Conservation (phyloP, 1,284 basidiomycete genomes). For the Pseudozyma flocculosa region DNA sequence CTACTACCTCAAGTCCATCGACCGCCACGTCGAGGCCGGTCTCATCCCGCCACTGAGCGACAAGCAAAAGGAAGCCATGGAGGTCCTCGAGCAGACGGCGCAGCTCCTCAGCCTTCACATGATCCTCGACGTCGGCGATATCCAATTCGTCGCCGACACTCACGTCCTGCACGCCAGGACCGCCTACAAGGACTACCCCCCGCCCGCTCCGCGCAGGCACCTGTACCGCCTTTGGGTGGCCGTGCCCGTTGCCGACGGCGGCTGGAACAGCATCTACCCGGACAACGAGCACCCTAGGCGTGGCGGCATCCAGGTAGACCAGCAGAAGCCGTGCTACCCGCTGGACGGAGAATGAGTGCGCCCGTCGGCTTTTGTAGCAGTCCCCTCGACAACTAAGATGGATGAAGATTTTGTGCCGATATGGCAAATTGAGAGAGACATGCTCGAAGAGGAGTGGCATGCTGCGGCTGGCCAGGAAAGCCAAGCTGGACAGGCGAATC, state of each 20-base stretch:
- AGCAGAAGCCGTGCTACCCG: conserved; percentile 58
- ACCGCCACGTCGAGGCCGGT: conserved; percentile 57
- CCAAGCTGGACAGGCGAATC: no score
- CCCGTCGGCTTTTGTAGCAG: no score
- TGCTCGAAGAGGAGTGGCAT: no score
- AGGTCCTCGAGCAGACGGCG: conserved; percentile 60
- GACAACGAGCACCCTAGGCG: conserved; percentile 57
- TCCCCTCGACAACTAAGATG: no score
- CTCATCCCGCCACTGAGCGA: conserved; percentile 57
- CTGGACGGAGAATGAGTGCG: conserved; percentile 58
- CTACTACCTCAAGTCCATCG: conserved; percentile 50
- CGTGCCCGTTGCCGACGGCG: conserved; percentile 58
- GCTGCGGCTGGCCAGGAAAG: no score
- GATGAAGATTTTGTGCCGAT: no score
- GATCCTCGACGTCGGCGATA: conserved; percentile 60
- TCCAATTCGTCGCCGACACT: conserved; percentile 39
- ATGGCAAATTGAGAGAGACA: no score
- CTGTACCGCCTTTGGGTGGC: conserved; percentile 61
- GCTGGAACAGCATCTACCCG: conserved; percentile 59
- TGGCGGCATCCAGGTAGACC: conserved; percentile 56
- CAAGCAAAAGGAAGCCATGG: conserved; percentile 59
- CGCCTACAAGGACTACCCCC: conserved; percentile 59
- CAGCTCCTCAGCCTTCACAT: conserved; percentile 59
- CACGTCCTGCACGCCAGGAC: conserved; percentile 61
- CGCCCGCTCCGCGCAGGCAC: conserved; percentile 58